Evolutionary conservation across 805 yeast genomes (phyloP), one percentile per base, ranked within the genome.

Genomic region (Wickerhamomyces hampshirensis): DNA sequence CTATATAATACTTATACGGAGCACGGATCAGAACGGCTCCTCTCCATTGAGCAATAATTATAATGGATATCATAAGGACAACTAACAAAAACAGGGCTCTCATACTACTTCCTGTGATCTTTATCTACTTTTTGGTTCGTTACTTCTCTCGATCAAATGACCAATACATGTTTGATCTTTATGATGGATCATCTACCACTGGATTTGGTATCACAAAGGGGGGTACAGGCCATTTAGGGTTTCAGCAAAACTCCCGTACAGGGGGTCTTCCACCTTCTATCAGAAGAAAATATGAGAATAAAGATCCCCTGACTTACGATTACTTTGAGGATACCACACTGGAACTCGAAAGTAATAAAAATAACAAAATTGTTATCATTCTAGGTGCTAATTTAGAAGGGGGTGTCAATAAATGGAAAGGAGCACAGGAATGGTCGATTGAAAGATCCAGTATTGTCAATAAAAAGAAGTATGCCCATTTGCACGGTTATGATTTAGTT

Each of bases 401-500:
- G 17, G 70, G 71, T 31, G 66, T 66, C 15, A 58, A 59, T 32
- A 56, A 53, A 34, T 59, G 66, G 53, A 65, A 63, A 38, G 56
- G 65, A 5, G 58, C 65, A 24, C 62, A 63, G 38, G 57, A 56
- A 36, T 66, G 71, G 71, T 58, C 70, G 8, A 66, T 69, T 46
- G 77, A 71, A 50, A 60, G 73, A 24, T 59, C 69, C 3, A 66
- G 73, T 4, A 62, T 71, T 18, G 50, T 69, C 26, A 70, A 71
- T 54, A 71, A 71, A 48, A 68, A 62, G 48, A 63, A 62, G 33
- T 71, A 71, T 40, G 67, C 75, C n/a, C 61, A 59, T 29, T 51
- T 56, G 13, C 76, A 71, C 43, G 73, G 73, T 1, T 71, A 71
- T 41, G 73, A 71, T 19, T 52, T 71, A 35, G 60, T 71, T 4